Base-by-base conservation (phyloP, 2,329 filamentous ascomycete genomes). In the Aspergillus sp. region DNA sequence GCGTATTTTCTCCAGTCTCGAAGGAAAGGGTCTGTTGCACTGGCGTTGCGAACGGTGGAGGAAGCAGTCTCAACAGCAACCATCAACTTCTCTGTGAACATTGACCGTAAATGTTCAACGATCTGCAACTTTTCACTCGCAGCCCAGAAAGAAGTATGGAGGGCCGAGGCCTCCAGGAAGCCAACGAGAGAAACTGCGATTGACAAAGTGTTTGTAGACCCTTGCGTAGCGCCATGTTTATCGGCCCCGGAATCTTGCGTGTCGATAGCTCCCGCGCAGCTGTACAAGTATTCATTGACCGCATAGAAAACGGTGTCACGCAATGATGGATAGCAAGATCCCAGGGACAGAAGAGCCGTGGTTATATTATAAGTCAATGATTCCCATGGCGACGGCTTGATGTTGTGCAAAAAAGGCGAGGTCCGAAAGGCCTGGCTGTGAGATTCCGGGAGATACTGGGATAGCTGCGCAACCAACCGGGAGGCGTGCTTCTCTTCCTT, bases 331-430 rank as follows among this genome's bases (percentile, higher is more conserved):
- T 91, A 86, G 46, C 82, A 83, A 42, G 80, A 77, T 2, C 88
- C 91, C 26, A 98, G 73, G 0, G 83, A 80, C n/a, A 98, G 76
- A 5, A 97, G 73, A 4, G 90, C 90, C 4, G 79, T 80, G 0
- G 88, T 85, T 35, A 98, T 78, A 57, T 87, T 82, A 58, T 83
- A 84, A 2, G 87, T 83, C 30, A 97, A 73, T 1, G 83, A 78
- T 67, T 97, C 91, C 74, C 88, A 93, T 19, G 94, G 91, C 3
- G 88, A 94, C 1, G 88, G 88, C 50, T 90, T 84, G 62, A 95
- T 80, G 55, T 81, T 82, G 55, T 85, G 84, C 56, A 96, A 85
- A 65, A 86, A 87, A 1, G 89, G 88, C 45, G 90, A 94, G 4
- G 83, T 75, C 6, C 81, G 77, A 58, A 97, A 88, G 12, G 80